A percentile compares a stretch with the other conserved stretches of the same genome.
These are phyloP conservation scores for Candida endomychidarum DNA, from an alignment of 805 yeast species.

Conservation along the genomic window DNA sequence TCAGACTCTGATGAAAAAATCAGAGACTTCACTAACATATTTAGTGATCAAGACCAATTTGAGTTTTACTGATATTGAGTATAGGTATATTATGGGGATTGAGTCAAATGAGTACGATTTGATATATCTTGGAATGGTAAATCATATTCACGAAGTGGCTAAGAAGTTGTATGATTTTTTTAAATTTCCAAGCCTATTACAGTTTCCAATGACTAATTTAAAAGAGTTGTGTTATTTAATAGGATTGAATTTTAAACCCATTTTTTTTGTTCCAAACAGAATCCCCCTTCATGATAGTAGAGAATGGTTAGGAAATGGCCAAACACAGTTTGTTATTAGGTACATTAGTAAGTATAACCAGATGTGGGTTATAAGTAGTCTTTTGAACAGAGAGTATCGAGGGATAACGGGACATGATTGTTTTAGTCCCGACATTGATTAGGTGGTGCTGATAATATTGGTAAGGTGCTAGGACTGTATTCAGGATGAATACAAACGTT, in stretches of 20 bases:
- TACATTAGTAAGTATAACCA: constrained; percentile 26
- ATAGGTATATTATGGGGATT: constrained; percentile 14
- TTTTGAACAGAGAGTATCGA: constrained; percentile 14
- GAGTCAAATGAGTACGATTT: neutral
- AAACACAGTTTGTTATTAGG: constrained; percentile 9
- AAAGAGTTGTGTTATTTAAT: constrained; percentile 24
- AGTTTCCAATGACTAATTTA: constrained; percentile 25
- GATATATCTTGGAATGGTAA: constrained; percentile 6
- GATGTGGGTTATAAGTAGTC: constrained; percentile 27
- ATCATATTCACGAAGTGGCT: constrained; percentile 4
- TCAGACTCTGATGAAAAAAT: neutral
- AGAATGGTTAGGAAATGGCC: neutral
- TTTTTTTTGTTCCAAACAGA: constrained; percentile 25
- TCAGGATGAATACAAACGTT: no score
- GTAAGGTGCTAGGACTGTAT: no score
- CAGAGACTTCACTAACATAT: constrained; percentile 14
- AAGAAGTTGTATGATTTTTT: constrained; percentile 2
- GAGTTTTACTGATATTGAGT: constrained; percentile 15
- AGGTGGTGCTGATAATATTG: no score
- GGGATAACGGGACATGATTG: no score
- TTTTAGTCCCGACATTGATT: no score
- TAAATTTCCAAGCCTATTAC: constrained; percentile 4
- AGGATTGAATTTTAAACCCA: constrained; percentile 22
- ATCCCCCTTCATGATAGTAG: neutral
- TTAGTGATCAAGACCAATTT: constrained; percentile 14